These are phyloP conservation scores for Pestalotiopsis sp. DNA, from an alignment of 2,329 filamentous ascomycete genomes.

Conservation along the genomic window DNA sequence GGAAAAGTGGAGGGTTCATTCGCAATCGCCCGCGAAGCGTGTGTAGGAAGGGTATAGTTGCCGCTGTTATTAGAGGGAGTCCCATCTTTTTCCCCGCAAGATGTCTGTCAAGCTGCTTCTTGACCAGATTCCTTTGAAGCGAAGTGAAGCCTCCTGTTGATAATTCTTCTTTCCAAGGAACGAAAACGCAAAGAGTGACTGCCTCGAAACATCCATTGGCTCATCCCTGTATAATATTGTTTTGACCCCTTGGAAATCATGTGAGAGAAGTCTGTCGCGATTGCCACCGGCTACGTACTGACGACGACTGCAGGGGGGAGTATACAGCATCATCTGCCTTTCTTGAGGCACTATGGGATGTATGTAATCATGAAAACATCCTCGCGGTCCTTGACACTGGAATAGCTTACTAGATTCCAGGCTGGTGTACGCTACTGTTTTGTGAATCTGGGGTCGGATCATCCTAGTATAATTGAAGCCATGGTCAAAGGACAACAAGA, in stretches of 20 bases:
- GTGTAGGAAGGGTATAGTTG: background rate
- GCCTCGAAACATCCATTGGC: background rate
- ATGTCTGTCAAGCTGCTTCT: background rate
- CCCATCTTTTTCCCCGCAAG: background rate
- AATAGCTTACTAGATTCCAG: background rate
- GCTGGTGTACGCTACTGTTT: constrained; percentile 43
- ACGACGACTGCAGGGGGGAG: constrained; percentile 6
- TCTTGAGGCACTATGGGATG: constrained; percentile 48
- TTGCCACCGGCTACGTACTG: background rate
- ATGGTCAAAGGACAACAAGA: constrained; percentile 77
- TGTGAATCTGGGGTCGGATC: constrained; percentile 71
- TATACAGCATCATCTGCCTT: constrained; percentile 73
- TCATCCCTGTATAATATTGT: background rate
- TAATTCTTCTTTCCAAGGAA: background rate
- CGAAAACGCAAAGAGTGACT: background rate
- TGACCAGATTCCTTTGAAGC: background rate
- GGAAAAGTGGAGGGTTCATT: background rate
- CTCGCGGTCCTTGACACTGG: background rate
- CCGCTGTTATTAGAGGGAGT: background rate
- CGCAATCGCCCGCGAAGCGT: background rate
- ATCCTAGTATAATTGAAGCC: constrained; percentile 78
- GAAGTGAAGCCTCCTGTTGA: background rate
- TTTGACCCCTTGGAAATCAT: background rate
- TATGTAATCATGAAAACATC: background rate
- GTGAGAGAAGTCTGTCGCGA: background rate